A percentile compares a stretch with the other conserved stretches of the same genome.
Evolutionary conservation across 768 basidiomycete species (phyloP).

Genomic region (Floccularia luteovirens): DNA sequence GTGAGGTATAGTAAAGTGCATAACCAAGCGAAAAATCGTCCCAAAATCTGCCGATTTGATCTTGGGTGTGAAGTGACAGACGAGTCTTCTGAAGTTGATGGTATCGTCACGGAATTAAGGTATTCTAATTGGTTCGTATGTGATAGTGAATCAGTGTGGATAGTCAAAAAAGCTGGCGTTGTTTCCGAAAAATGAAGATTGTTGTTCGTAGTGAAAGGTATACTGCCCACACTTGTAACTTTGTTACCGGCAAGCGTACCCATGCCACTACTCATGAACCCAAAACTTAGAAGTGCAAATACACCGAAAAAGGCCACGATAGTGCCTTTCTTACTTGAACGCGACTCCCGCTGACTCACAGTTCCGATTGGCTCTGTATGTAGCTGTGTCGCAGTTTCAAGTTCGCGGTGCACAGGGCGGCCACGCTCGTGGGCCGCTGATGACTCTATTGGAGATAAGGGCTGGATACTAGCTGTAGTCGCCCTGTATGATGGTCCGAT

Average conservation of each 20-base stretch:
- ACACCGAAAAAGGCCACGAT: slow-evolving; percentile 78
- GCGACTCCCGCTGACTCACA: slow-evolving; percentile 36
- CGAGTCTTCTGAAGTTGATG: slow-evolving; percentile 8
- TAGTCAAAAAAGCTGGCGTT: slow-evolving; percentile 7
- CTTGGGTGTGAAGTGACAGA: slow-evolving; percentile 16
- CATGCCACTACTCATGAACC: slow-evolving; percentile 28
- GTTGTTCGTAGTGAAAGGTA: slow-evolving; percentile 25
- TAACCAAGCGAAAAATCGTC: slow-evolving; percentile 90
- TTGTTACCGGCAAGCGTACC: slow-evolving; percentile 17
- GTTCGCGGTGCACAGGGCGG: slow-evolving; percentile 13
- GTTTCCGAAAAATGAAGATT: slow-evolving; percentile 8
- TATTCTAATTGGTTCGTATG: neutral
- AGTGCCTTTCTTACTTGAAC: slow-evolving; percentile 62
- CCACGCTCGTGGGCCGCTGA: slow-evolving; percentile 4
- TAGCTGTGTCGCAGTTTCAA: slow-evolving; percentile 27
- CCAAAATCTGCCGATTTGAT: slow-evolving; percentile 58
- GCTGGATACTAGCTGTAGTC: slow-evolving; percentile 21
- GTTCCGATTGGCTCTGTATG: slow-evolving; percentile 13
- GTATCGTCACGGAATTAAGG: too few species aligned
- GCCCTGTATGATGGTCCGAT: slow-evolving; percentile 28
- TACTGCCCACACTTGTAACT: slow-evolving; percentile 34
- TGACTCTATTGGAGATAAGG: slow-evolving; percentile 25
- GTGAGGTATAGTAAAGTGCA: slow-evolving; percentile 93
- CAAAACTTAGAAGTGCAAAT: slow-evolving; percentile 68
- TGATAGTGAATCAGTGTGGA: slow-evolving; percentile 3